A percentile compares a stretch with the other conserved stretches of the same genome.
phyloP scores from a whole-genome alignment of 805 yeast genomes.

The Cyberlindnera bimundalis region DNA sequence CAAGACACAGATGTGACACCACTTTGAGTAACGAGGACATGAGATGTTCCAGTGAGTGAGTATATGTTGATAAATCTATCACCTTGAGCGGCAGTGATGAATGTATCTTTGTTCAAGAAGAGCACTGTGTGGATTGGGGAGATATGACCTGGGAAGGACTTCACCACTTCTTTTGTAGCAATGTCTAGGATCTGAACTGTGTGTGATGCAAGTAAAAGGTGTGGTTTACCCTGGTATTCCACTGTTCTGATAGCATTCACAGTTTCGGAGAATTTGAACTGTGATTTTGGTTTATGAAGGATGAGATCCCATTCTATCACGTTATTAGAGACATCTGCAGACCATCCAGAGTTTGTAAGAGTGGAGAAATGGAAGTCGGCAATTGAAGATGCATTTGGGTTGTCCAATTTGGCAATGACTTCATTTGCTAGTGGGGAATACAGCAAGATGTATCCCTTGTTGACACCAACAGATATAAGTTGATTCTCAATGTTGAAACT shows the following conservation, averaged over 20 bases:
- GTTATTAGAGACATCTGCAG: slow-evolving; percentile 55
- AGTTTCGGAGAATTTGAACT: slow-evolving; percentile 36
- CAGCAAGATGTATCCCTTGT: slow-evolving; percentile 58
- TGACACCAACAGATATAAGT: slow-evolving; percentile 58
- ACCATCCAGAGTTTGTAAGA: slow-evolving; percentile 47
- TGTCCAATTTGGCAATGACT: slow-evolving; percentile 48
- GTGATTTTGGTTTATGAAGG: slow-evolving; percentile 39
- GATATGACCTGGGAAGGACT: slow-evolving; percentile 73
- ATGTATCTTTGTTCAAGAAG: slow-evolving; percentile 37
- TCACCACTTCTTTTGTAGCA: slow-evolving; percentile 36
- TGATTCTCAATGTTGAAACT: slow-evolving; percentile 36
- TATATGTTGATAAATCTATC: slow-evolving; percentile 82
- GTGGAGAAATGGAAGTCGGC: slow-evolving; percentile 45
- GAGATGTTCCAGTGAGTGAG: slow-evolving; percentile 39
- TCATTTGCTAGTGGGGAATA: slow-evolving; percentile 67
- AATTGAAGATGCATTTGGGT: slow-evolving; percentile 45
- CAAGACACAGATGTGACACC: slow-evolving; percentile 47
- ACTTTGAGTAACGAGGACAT: slow-evolving; percentile 70
- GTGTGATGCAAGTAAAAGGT: slow-evolving; percentile 64
- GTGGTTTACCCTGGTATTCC: slow-evolving; percentile 29
- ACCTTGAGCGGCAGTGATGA: slow-evolving; percentile 69
- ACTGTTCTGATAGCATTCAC: slow-evolving; percentile 33
- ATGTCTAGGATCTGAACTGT: slow-evolving; percentile 53
- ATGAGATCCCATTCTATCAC: slow-evolving; percentile 60
- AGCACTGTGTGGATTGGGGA: slow-evolving; percentile 56